Conservation (phyloP, 805 yeast species). For the Zygosaccharomyces bailii region DNA sequence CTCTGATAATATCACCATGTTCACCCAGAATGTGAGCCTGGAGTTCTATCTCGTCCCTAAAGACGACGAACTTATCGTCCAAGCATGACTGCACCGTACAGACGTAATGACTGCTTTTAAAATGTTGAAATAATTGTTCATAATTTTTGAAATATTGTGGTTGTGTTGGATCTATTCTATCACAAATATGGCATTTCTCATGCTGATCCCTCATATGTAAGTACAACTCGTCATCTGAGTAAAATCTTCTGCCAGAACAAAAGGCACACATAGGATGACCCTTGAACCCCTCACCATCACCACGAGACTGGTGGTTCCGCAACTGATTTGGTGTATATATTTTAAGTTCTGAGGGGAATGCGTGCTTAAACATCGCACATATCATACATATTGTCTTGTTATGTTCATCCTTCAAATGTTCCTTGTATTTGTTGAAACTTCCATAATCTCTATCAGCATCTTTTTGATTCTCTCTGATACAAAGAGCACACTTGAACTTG, state of each 20-base stretch:
- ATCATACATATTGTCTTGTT: conserved; percentile 64
- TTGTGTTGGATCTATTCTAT: conserved; percentile 52
- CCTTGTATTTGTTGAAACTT: conserved; percentile 54
- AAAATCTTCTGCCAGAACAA: conserved; percentile 71
- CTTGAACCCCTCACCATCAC: conserved; percentile 72
- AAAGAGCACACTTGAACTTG: conserved; percentile 54
- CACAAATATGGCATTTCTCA: conserved; percentile 89
- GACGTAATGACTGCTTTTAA: conserved; percentile 64
- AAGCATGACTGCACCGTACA: conserved; percentile 77
- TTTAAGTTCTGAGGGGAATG: conserved; percentile 68
- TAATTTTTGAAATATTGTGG: conserved; percentile 81
- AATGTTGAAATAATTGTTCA: conserved; percentile 71
- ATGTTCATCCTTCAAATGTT: conserved; percentile 66
- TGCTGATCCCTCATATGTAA: conserved; percentile 79
- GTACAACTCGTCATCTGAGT: conserved; percentile 82
- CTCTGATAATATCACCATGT: conserved; percentile 45
- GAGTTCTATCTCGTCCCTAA: conserved; percentile 78
- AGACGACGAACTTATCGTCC: conserved; percentile 89
- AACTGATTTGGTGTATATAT: conserved; percentile 60
- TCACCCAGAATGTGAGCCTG: conserved; percentile 84
- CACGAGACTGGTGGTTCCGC: conserved; percentile 64
- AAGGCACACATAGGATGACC: conserved; percentile 91
- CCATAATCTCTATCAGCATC: conserved; percentile 35
- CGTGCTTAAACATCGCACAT: conserved; percentile 73
- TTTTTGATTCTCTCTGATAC: conserved; percentile 25